phyloP scores from a whole-genome alignment of 352 stramenopile species.

The Blastocystis sp. region DNA sequence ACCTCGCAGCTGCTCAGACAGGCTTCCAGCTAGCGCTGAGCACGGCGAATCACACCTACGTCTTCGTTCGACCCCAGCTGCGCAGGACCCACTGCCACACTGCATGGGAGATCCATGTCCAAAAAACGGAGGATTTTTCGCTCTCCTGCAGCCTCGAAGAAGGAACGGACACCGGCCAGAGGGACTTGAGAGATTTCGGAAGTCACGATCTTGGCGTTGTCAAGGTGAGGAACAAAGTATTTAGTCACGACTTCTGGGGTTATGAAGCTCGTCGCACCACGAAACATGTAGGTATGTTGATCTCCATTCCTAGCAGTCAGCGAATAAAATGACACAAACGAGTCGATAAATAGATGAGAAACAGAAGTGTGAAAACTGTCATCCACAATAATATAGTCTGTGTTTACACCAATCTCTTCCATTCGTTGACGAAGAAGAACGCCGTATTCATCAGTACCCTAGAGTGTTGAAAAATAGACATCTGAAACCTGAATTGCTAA shows the following conservation, averaged over 20 bases:
- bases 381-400: constrained; percentile 62
- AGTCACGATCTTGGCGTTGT: constrained; percentile 63
- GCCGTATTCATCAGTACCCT: constrained; percentile 64
- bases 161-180: constrained; percentile 34
- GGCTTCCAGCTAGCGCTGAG: constrained; percentile 38
- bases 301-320: not conserved
- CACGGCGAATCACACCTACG: not conserved
- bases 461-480: not conserved
- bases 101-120: constrained; percentile 63
- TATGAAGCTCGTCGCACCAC: constrained; percentile 45
- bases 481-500: constrained; percentile 58
- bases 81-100: constrained; percentile 62
- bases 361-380: constrained; percentile 63
- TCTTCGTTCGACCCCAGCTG: constrained; percentile 59
- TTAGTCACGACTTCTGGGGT: constrained; percentile 30
- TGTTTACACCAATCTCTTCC: constrained; percentile 64
- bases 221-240: constrained; percentile 32
- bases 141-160: constrained; percentile 58
- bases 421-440: constrained; percentile 59
- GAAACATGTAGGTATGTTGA: constrained; percentile 63
- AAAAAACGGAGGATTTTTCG: constrained; percentile 54
- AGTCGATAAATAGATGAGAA: constrained; percentile 63
- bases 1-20: constrained; percentile 44
- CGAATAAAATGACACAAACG: not conserved
- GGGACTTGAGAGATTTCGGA: constrained; percentile 65